These are phyloP conservation scores for Penicillium sp. DNA, from an alignment of 2,329 filamentous ascomycete genomes.

Conservation along the genomic window DNA sequence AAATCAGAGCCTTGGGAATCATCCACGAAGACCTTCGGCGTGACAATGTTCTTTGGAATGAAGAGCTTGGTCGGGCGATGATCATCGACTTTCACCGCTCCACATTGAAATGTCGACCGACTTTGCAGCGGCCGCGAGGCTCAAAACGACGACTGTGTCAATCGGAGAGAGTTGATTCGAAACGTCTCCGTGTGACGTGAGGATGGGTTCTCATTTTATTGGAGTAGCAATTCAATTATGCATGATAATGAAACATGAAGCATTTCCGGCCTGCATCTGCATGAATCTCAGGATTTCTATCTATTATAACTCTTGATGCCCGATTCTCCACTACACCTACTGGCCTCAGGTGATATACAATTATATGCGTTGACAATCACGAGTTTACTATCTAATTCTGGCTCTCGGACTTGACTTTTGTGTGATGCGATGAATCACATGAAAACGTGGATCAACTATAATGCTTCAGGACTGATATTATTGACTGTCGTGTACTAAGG, in stretches of 20 bases:
- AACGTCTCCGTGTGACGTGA: slow-evolving; percentile 4
- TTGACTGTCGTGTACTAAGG: slow-evolving; percentile 12
- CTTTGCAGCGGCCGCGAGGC: not conserved
- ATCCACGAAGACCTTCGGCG: slow-evolving; percentile 9
- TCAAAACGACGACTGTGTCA: slow-evolving; percentile 4
- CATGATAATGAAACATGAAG: slow-evolving; percentile 9
- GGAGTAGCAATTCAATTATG: slow-evolving; percentile 9
- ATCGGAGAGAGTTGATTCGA: not conserved
- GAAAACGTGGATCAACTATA: slow-evolving; percentile 12
- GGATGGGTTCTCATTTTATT: slow-evolving; percentile 6
- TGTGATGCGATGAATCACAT: slow-evolving; percentile 4
- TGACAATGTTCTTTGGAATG: slow-evolving; percentile 10
- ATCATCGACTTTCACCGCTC: slow-evolving; percentile 12
- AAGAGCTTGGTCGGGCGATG: slow-evolving; percentile 10
- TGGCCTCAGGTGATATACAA: slow-evolving; percentile 3
- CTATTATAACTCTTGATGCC: not conserved
- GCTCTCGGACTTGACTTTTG: slow-evolving; percentile 10
- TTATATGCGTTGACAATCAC: slow-evolving; percentile 9
- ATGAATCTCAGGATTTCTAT: not conserved
- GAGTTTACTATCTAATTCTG: slow-evolving; percentile 9
- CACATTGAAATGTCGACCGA: slow-evolving; percentile 2
- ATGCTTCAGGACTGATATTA: slow-evolving; percentile 14
- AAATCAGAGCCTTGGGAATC: slow-evolving; percentile 4
- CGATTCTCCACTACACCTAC: not conserved
- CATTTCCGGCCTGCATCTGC: slow-evolving; percentile 4